Conservation (phyloP, 2,329 filamentous ascomycete genomes). For the Thelonectria discophora region DNA sequence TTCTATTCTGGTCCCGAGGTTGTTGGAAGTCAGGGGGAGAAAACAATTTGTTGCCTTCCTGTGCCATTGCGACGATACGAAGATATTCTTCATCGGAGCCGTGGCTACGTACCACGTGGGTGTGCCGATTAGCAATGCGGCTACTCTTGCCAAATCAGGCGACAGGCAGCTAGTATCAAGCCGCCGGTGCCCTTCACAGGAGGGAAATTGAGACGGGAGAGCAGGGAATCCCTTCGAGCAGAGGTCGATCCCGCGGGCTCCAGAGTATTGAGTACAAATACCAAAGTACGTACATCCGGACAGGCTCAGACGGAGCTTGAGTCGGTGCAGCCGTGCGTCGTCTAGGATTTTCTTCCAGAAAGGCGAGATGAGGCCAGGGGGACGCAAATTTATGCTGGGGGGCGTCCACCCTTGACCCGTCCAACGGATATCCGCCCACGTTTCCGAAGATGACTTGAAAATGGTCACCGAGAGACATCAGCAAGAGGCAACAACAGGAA, state of each 20-base stretch:
- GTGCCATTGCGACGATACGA: not conserved
- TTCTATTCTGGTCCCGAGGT: not conserved
- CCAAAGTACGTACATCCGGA: conserved; percentile 19
- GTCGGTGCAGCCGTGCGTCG: conserved; percentile 25
- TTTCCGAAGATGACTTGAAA: conserved; percentile 13
- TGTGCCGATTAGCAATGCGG: conserved; percentile 18
- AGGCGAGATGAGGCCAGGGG: conserved; percentile 32
- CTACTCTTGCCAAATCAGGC: conserved; percentile 24
- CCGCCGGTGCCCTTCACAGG: conserved; percentile 14
- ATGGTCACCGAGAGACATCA: not conserved
- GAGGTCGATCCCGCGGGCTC: conserved; percentile 2
- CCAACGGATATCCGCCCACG: conserved; percentile 18
- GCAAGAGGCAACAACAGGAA: not conserved
- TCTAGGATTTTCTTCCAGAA: conserved; percentile 30
- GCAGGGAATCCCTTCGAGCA: conserved; percentile 16
- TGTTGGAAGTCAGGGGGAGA: conserved; percentile 4
- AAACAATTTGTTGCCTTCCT: conserved; percentile 2
- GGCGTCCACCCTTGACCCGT: conserved; percentile 19
- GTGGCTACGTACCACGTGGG: conserved; percentile 26
- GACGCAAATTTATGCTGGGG: conserved; percentile 29
- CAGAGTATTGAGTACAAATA: not conserved
- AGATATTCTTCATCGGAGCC: not conserved
- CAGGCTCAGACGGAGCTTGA: conserved; percentile 4
- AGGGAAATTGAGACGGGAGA: conserved; percentile 19
- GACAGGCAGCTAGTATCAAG: conserved; percentile 15